These are phyloP conservation scores for Colletotrichum zoysiae DNA, from an alignment of 2,329 filamentous ascomycete genomes.

Conservation along the genomic window DNA sequence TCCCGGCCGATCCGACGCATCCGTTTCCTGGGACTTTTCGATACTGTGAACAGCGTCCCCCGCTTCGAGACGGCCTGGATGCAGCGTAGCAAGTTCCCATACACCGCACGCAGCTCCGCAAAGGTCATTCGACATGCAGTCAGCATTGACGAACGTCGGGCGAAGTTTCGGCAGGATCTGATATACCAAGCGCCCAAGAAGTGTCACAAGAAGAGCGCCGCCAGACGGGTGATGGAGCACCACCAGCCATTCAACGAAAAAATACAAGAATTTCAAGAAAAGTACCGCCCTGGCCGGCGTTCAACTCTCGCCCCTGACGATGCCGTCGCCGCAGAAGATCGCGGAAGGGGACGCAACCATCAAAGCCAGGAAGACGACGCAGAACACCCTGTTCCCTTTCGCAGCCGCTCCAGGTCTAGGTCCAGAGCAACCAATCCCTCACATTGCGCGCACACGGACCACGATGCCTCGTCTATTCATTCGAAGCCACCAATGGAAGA, in stretches of 20 bases:
- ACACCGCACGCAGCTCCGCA: constrained; percentile 69
- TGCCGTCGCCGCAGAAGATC: constrained; percentile 32
- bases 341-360: constrained; percentile 20
- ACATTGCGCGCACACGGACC: background rate
- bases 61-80: constrained; percentile 83
- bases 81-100: constrained; percentile 82
- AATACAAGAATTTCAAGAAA: constrained; percentile 50
- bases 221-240: constrained; percentile 43
- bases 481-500: constrained; percentile 45
- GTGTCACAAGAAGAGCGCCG: constrained; percentile 43
- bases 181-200: constrained; percentile 65
- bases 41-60: constrained; percentile 85
- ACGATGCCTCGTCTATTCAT: constrained; percentile 30
- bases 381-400: constrained; percentile 57
- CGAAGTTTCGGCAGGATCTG: constrained; percentile 79
- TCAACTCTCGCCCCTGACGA: constrained; percentile 38
- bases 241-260: constrained; percentile 43
- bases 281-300: constrained; percentile 49
- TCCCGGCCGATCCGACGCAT: constrained; percentile 80
- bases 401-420: constrained; percentile 52
- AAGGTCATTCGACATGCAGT: constrained; percentile 77
- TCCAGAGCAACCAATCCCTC: constrained; percentile 31
- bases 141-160: constrained; percentile 77
- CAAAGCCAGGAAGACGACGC: constrained; percentile 43
- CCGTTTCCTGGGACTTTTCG: constrained; percentile 82